Evolutionary conservation across 306 rosid species (phyloP).

Genomic region (Ceratonia siliqua): DNA sequence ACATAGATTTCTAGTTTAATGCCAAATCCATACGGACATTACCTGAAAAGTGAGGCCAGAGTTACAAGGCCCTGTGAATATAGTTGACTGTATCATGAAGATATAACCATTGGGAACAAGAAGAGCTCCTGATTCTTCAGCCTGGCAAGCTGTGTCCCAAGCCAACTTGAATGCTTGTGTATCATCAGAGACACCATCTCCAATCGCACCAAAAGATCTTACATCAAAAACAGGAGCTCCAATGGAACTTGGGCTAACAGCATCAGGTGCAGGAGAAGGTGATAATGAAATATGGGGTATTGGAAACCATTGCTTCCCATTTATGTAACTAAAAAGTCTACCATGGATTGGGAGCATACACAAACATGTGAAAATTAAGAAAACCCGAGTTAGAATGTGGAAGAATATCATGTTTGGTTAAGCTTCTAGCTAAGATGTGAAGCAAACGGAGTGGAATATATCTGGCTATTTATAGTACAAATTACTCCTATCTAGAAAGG

Average conservation of each 20-base stretch:
- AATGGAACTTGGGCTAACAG: constrained; percentile 1
- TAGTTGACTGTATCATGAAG: constrained; percentile 48
- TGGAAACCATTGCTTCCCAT: neutral
- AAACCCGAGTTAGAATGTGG: neutral
- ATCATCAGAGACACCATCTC: constrained; percentile 60
- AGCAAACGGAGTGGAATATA: neutral
- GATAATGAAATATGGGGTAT: neutral
- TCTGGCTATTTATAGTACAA: constrained; percentile 4
- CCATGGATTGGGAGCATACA: constrained; percentile 3
- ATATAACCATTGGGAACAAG: constrained; percentile 49
- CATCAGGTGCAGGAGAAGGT: constrained; percentile 26
- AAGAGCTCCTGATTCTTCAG: constrained; percentile 37
- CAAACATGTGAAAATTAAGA: neutral
- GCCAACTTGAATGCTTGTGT: constrained; percentile 61
- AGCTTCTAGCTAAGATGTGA: neutral
- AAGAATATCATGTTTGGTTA: constrained; percentile 24
- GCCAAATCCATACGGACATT: neutral
- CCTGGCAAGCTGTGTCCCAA: constrained; percentile 67
- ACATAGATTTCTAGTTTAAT: neutral
- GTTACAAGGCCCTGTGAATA: constrained; percentile 52
- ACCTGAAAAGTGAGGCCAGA: constrained; percentile 41
- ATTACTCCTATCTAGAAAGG: neutral
- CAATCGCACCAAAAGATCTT: constrained; percentile 62
- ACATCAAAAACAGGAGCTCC: constrained; percentile 39
- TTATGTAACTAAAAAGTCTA: neutral